These are phyloP conservation scores for Casuarina equisetifolia DNA, from an alignment of 306 rosid genomes.

Conservation along the genomic window DNA sequence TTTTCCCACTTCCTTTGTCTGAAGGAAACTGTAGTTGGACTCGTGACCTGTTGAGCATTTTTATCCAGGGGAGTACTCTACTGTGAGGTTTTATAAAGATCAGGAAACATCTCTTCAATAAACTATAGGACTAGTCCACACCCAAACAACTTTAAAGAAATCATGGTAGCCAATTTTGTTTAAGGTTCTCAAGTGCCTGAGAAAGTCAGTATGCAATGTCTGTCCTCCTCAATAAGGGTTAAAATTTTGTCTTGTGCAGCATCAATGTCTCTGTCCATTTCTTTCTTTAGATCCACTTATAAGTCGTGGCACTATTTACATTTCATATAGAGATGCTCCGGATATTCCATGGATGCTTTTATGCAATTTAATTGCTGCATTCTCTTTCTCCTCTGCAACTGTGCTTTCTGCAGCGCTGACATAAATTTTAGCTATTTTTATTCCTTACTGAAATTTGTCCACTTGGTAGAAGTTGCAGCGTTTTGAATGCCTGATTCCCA, in stretches of 20 bases:
- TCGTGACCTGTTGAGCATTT: not conserved
- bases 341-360: not conserved
- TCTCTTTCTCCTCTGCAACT: not conserved
- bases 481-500: not conserved
- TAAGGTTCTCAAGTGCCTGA: not conserved
- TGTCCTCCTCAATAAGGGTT: not conserved
- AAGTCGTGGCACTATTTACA: not conserved
- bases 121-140: not conserved
- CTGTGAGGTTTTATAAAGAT: not conserved
- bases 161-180: not conserved
- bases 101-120: not conserved
- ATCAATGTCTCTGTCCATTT: not conserved
- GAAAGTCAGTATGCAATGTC: not conserved
- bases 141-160: not conserved
- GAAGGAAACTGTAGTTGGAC: not conserved
- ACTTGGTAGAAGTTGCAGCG: not conserved
- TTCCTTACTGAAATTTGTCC: not conserved
- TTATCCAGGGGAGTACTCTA: not conserved
- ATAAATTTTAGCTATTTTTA: not conserved
- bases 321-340: conserved; percentile 1
- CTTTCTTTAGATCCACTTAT: not conserved
- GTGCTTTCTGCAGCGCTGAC: not conserved
- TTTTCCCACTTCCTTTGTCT: not conserved
- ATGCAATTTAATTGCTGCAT: not conserved
- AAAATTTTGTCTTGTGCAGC: not conserved